phyloP scores from a whole-genome alignment of 108 stramenopile genomes.

The Conticribra guillardii region DNA sequence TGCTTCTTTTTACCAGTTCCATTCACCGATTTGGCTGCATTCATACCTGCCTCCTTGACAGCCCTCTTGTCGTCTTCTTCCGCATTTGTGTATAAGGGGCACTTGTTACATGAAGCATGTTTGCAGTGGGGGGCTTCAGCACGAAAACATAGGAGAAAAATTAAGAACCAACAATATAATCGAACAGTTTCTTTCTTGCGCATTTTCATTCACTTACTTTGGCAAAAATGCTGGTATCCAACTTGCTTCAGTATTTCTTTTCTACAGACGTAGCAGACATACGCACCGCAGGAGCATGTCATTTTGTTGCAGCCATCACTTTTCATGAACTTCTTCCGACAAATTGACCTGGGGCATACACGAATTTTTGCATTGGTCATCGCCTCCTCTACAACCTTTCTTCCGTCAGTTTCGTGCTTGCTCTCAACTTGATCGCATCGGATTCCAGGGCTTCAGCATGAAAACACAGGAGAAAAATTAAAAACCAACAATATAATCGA shows the following conservation, averaged over 20 bases:
- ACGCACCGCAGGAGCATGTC: constrained; percentile 78
- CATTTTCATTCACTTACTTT: constrained; percentile 24
- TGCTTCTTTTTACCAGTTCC: constrained; percentile 12
- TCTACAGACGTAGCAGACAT: constrained; percentile 85
- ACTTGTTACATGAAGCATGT: constrained; percentile 71
- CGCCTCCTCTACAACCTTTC: constrained; percentile 88
- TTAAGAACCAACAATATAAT: neutral
- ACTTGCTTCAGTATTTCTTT: constrained; percentile 50
- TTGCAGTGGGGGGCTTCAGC: constrained; percentile 62
- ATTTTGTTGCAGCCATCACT: constrained; percentile 86
- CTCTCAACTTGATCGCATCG: constrained; percentile 81
- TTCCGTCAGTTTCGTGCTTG: constrained; percentile 62
- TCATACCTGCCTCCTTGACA: constrained; percentile 76
- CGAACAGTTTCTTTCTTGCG: neutral
- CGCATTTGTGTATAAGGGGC: constrained; percentile 73
- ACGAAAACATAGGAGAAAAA: neutral
- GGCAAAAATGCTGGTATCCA: constrained; percentile 84
- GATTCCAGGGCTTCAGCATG: constrained; percentile 46
- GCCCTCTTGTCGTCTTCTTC: constrained; percentile 68
- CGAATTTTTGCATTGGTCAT: constrained; percentile 82
- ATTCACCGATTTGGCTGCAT: constrained; percentile 57
- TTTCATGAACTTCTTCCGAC: constrained; percentile 77
- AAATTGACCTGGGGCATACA: constrained; percentile 69
- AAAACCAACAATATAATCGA: neutral
- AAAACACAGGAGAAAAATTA: neutral